Evolutionary conservation across 1,139 yeast species (phyloP).

Genomic region (Pichia sp.): DNA sequence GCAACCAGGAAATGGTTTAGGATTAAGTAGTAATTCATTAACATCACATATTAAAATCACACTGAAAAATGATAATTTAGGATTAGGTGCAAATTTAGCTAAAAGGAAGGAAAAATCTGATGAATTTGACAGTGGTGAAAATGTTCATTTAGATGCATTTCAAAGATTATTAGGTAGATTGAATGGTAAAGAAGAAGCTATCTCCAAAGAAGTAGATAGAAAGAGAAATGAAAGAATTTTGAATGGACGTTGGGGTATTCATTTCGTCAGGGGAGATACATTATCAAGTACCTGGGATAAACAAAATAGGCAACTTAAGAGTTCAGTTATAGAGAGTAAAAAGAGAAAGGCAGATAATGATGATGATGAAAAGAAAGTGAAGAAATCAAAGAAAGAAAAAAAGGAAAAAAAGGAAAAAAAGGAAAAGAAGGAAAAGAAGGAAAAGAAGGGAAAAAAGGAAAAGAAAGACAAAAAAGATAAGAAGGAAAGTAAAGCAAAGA

Average conservation of each 20-base stretch:
- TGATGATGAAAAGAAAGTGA: constrained; percentile 23
- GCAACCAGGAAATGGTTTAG: constrained; percentile 88
- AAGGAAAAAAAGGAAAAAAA: constrained; percentile 26
- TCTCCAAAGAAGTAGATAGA: constrained; percentile 54
- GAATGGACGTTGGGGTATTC: constrained; percentile 80
- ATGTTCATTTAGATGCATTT: constrained; percentile 88
- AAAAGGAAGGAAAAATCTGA: constrained; percentile 42
- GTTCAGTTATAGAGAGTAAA: constrained; percentile 12
- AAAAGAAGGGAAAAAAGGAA: constrained; percentile 27
- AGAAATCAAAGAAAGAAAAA: constrained; percentile 18
- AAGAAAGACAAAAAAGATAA: constrained; percentile 32
- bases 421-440: constrained; percentile 30
- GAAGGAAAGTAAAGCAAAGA: constrained; percentile 29
- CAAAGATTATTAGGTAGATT: constrained; percentile 84
- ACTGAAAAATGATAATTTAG: constrained; percentile 74
- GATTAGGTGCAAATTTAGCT: constrained; percentile 76
- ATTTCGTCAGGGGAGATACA: constrained; percentile 79
- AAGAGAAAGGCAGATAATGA: constrained; percentile 21
- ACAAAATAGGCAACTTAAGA: constrained; percentile 39
- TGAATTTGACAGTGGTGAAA: constrained; percentile 70
- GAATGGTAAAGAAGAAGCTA: constrained; percentile 64
- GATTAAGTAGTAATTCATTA: constrained; percentile 54
- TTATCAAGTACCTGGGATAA: constrained; percentile 79
- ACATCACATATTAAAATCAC: constrained; percentile 79
- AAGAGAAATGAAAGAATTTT: constrained; percentile 61